Percentiles rank a stretch among this genome's conserved stretches.
These are phyloP conservation scores for Fusarium palustre DNA, from an alignment of 2,329 filamentous ascomycete species.

Conservation along the genomic window DNA sequence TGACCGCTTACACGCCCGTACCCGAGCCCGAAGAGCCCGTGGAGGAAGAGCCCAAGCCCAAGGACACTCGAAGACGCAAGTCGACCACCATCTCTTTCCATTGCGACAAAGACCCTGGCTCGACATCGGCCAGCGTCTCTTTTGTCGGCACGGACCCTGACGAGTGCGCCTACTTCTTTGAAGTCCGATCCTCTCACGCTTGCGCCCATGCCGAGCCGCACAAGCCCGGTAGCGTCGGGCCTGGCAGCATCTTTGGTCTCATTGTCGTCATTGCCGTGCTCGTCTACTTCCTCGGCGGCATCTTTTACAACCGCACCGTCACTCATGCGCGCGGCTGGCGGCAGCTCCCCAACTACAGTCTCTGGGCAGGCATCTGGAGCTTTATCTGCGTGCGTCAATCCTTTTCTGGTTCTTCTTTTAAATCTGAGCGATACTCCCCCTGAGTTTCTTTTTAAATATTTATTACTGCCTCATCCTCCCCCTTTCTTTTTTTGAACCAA, in stretches of 20 bases:
- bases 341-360: slow-evolving; percentile 91
- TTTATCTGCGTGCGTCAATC: slow-evolving; percentile 75
- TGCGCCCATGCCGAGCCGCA: slow-evolving; percentile 77
- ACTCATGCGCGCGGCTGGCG: slow-evolving; percentile 95
- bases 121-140: slow-evolving; percentile 75
- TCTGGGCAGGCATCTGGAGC: slow-evolving; percentile 89
- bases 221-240: slow-evolving; percentile 76
- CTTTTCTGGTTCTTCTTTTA: slow-evolving; percentile 41
- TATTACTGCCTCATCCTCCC: not conserved
- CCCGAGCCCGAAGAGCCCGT: slow-evolving; percentile 20
- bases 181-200: slow-evolving; percentile 85
- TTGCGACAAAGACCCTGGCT: slow-evolving; percentile 84
- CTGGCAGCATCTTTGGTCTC: slow-evolving; percentile 86
- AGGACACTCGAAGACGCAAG: slow-evolving; percentile 65
- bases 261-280: slow-evolving; percentile 82
- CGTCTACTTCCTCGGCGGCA: slow-evolving; percentile 91
- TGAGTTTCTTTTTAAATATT: slow-evolving; percentile 21
- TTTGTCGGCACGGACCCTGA: slow-evolving; percentile 88
- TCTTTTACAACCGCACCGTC: slow-evolving; percentile 95
- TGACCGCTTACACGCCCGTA: slow-evolving; percentile 27
- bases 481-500: not conserved
- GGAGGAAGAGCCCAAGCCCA: slow-evolving; percentile 39
- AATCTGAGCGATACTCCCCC: slow-evolving; percentile 49
- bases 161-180: slow-evolving; percentile 95
- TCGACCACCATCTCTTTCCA: slow-evolving; percentile 92